These are phyloP conservation scores for Blepharisma stoltei DNA, from an alignment of 73 alveolate genomes.

Conservation along the genomic window DNA sequence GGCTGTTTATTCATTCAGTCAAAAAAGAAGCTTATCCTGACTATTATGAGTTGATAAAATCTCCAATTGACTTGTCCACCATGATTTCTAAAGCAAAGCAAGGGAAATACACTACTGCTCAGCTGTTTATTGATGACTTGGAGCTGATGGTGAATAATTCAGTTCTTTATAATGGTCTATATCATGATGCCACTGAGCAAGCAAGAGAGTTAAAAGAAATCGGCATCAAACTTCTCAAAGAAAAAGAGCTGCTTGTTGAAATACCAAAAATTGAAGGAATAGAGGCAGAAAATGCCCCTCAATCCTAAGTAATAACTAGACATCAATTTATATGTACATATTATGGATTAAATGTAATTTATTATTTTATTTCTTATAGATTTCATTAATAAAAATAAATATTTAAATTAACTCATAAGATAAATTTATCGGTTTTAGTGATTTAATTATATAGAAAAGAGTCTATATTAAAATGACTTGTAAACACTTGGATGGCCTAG, in stretches of 20 bases:
- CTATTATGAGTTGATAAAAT: slow-evolving; percentile 63
- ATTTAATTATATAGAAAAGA: too few relatives aligned
- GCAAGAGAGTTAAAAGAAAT: slow-evolving; percentile 32
- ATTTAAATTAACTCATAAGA: too few relatives aligned
- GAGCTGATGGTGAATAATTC: slow-evolving; percentile 45
- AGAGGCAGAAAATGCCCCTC: too few relatives aligned
- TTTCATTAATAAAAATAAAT: too few relatives aligned
- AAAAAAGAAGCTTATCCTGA: slow-evolving; percentile 65
- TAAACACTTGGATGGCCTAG: too few relatives aligned
- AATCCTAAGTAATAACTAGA: too few relatives aligned
- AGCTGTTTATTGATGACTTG: slow-evolving; percentile 40
- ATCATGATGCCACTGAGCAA: slow-evolving; percentile 30
- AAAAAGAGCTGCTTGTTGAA: slow-evolving; percentile 26
- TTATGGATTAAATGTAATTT: too few relatives aligned
- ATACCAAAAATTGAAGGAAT: background rate
- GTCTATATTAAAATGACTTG: too few relatives aligned
- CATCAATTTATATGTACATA: too few relatives aligned
- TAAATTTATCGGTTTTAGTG: too few relatives aligned
- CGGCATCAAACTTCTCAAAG: slow-evolving; percentile 34
- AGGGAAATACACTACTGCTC: slow-evolving; percentile 39
- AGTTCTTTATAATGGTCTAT: slow-evolving; percentile 42
- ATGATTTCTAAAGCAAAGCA: slow-evolving; percentile 64
- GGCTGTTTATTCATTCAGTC: slow-evolving; percentile 50
- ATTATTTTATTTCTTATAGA: too few relatives aligned
- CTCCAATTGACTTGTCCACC: slow-evolving; percentile 69